Conservation (phyloP, 2,329 filamentous ascomycete species). For the Verticillium albo-atrum region DNA sequence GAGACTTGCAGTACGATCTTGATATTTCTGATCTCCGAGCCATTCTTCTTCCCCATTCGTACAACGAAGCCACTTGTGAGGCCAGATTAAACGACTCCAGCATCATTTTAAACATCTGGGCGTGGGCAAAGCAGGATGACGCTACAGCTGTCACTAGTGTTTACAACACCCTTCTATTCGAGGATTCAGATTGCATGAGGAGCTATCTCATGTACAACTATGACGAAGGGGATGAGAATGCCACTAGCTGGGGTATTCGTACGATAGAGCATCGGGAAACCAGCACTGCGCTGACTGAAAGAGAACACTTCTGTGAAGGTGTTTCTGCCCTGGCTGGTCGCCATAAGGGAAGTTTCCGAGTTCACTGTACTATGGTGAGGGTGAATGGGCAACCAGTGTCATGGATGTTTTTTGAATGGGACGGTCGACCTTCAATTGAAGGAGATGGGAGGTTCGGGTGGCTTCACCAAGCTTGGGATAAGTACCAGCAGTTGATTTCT, state of each 20-base stretch:
- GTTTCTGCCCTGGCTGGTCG: background rate
- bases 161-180: background rate
- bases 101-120: background rate
- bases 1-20: conserved; percentile 3
- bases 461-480: background rate
- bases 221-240: background rate
- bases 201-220: background rate
- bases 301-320: background rate
- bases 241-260: background rate
- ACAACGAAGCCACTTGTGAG: conserved; percentile 4
- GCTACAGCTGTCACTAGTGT: background rate
- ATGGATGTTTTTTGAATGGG: background rate
- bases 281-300: background rate
- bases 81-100: conserved; percentile 4
- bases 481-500: background rate
- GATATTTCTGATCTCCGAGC: conserved; percentile 4
- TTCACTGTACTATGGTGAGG: background rate
- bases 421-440: background rate
- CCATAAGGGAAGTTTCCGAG: background rate
- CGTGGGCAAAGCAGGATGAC: background rate
- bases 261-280: background rate
- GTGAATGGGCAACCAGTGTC: background rate
- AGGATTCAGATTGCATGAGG: background rate
- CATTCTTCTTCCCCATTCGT: conserved; percentile 2
- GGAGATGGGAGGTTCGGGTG: background rate